These are phyloP conservation scores for Plasmodium gallinaceum DNA, from an alignment of 169 alveolate genomes.

Conservation along the genomic window DNA sequence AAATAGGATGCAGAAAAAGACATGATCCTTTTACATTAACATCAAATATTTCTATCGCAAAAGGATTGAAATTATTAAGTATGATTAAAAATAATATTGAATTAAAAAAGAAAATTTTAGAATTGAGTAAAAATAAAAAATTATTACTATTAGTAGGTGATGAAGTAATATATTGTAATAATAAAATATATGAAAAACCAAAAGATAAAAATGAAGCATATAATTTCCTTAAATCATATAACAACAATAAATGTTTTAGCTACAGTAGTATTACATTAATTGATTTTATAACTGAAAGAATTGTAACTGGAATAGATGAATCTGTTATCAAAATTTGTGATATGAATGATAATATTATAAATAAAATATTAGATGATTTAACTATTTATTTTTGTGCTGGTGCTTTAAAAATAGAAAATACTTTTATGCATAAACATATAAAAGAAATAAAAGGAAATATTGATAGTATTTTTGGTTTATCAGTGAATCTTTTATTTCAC, in stretches of 20 bases:
- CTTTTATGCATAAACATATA: slow-evolving; percentile 36
- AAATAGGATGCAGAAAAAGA: slow-evolving; percentile 60
- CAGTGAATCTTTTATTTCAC: slow-evolving; percentile 50
- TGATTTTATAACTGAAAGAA: slow-evolving; percentile 31
- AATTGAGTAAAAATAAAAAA: slow-evolving; percentile 33
- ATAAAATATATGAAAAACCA: slow-evolving; percentile 65
- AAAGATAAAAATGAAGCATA: slow-evolving; percentile 52
- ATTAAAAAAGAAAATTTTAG: slow-evolving; percentile 12
- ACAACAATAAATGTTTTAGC: slow-evolving; percentile 38
- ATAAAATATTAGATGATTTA: slow-evolving; percentile 26
- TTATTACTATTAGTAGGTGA: slow-evolving; percentile 54
- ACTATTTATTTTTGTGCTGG: slow-evolving; percentile 71
- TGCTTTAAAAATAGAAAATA: slow-evolving; percentile 68
- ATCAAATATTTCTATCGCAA: slow-evolving; percentile 57
- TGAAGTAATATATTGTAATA: slow-evolving; percentile 68
- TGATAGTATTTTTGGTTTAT: slow-evolving; percentile 72
- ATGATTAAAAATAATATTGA: slow-evolving; percentile 23
- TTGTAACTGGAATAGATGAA: slow-evolving; percentile 66
- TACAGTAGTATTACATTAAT: slow-evolving; percentile 58
- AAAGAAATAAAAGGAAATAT: slow-evolving; percentile 54
- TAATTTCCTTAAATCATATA: slow-evolving; percentile 62
- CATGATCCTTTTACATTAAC: slow-evolving; percentile 65
- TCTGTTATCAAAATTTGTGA: slow-evolving; percentile 25
- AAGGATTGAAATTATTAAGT: slow-evolving; percentile 42
- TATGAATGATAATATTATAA: slow-evolving; percentile 36